Percentiles rank a stretch among this genome's conserved stretches.
phyloP scores from a whole-genome alignment of 192 early-diverging fungal genomes.

The Geranomyces michiganensis region DNA sequence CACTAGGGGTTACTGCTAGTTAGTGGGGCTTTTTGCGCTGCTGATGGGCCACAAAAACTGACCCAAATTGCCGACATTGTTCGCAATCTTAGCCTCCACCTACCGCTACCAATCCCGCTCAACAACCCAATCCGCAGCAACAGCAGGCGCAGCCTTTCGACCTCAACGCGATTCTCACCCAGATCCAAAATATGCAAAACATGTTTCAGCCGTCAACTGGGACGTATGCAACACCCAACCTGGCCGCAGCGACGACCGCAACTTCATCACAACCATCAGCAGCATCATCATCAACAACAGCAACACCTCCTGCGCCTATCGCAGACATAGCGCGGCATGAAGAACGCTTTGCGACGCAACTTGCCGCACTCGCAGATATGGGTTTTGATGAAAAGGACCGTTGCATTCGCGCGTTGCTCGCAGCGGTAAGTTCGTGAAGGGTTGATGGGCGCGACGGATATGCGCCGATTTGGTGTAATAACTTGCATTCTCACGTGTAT shows the following conservation, averaged over 20 bases:
- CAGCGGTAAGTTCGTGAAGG: constrained; percentile 33
- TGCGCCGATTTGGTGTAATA: no score
- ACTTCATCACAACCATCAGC: background rate
- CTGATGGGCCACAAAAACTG: no score
- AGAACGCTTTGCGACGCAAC: constrained; percentile 34
- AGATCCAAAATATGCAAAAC: constrained; percentile 16
- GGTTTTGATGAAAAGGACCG: constrained; percentile 43
- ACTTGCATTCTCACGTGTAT: background rate
- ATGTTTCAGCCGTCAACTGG: background rate
- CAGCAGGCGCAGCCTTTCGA: background rate
- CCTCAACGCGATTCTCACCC: background rate
- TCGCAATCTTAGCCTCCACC: no score
- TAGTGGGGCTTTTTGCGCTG: no score
- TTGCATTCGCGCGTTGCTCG: constrained; percentile 36
- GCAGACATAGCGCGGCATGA: constrained; percentile 24
- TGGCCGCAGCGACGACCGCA: background rate
- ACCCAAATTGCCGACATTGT: no score
- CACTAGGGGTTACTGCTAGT: no score
- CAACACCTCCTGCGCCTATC: background rate
- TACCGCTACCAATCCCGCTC: background rate
- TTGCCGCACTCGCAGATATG: constrained; percentile 36
- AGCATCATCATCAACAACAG: constrained; percentile 3
- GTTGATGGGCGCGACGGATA: no score
- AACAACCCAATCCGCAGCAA: background rate
- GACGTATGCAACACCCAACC: background rate